Evolutionary conservation across 2,329 filamentous ascomycete genomes (phyloP).

Genomic region (Fusarium sp.): DNA sequence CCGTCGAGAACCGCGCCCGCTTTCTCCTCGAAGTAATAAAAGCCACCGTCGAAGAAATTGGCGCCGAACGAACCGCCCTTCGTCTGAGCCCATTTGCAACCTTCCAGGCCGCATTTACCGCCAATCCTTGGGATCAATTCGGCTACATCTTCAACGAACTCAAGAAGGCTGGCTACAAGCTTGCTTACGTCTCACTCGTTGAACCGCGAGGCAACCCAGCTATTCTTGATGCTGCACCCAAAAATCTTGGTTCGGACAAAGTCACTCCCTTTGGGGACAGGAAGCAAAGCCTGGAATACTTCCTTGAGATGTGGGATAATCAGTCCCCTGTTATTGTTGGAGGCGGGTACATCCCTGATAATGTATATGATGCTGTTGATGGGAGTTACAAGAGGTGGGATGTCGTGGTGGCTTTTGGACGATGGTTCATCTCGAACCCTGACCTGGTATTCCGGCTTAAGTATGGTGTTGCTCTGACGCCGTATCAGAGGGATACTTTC

Average conservation of each 20-base stretch:
- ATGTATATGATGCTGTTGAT: slow-evolving; percentile 36
- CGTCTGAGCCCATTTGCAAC: slow-evolving; percentile 63
- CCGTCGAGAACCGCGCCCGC: slow-evolving; percentile 61
- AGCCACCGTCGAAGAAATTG: slow-evolving; percentile 53
- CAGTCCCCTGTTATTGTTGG: slow-evolving; percentile 46
- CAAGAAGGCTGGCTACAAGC: slow-evolving; percentile 39
- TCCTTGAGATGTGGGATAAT: slow-evolving; percentile 47
- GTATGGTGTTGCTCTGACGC: slow-evolving; percentile 48
- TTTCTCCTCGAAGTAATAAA: slow-evolving; percentile 60
- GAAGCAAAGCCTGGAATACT: slow-evolving; percentile 49
- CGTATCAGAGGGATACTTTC: slow-evolving; percentile 53
- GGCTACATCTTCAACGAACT: slow-evolving; percentile 41
- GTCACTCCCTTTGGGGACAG: slow-evolving; percentile 9
- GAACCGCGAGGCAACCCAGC: slow-evolving; percentile 48
- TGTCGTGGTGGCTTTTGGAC: slow-evolving; percentile 44
- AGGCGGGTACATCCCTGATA: slow-evolving; percentile 43
- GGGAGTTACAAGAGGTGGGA: slow-evolving; percentile 41
- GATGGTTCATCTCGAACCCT: slow-evolving; percentile 49
- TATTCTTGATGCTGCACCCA: slow-evolving; percentile 42
- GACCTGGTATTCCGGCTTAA: slow-evolving; percentile 52
- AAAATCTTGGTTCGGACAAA: not conserved
- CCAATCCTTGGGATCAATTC: slow-evolving; percentile 44
- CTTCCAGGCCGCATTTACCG: slow-evolving; percentile 42
- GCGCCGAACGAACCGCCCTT: slow-evolving; percentile 61
- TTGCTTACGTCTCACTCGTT: slow-evolving; percentile 51